phyloP scores from a whole-genome alignment of 192 early-diverging fungal genomes.

The Backusella westeae region DNA sequence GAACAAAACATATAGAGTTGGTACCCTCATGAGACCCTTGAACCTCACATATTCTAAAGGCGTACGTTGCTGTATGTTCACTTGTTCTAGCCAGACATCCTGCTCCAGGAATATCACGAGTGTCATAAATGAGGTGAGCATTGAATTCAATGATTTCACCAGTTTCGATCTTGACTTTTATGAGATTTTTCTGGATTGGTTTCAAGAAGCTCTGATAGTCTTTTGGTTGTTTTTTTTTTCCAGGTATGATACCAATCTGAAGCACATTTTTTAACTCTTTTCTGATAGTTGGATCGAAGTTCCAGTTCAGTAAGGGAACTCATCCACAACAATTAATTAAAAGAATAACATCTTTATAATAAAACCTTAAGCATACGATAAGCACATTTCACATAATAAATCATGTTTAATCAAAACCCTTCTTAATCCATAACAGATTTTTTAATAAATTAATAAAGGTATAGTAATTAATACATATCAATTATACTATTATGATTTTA shows the following conservation, averaged over 20 bases:
- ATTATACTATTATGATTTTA: too few species aligned
- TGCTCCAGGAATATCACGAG: not conserved
- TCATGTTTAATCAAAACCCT: too few species aligned
- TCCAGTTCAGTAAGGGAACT: not conserved
- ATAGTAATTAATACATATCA: too few species aligned
- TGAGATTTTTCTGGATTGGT: not conserved
- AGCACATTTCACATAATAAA: too few species aligned
- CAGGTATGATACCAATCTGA: not conserved
- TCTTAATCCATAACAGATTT: too few species aligned
- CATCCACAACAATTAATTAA: too few species aligned
- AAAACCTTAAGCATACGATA: too few species aligned
- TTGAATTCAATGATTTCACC: not conserved
- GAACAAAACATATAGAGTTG: not conserved
- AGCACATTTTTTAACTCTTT: not conserved
- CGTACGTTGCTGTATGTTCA: not conserved
- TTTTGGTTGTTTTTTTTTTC: not conserved
- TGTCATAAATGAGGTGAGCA: not conserved
- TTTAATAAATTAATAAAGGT: too few species aligned
- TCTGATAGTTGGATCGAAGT: not conserved
- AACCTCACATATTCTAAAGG: not conserved
- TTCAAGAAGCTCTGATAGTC: not conserved
- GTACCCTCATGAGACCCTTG: not conserved
- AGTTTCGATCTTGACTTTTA: not conserved
- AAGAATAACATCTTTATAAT: too few species aligned
- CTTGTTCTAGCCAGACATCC: not conserved